Conservation (phyloP, 306 rosid species). For the Quercus suber region DNA sequence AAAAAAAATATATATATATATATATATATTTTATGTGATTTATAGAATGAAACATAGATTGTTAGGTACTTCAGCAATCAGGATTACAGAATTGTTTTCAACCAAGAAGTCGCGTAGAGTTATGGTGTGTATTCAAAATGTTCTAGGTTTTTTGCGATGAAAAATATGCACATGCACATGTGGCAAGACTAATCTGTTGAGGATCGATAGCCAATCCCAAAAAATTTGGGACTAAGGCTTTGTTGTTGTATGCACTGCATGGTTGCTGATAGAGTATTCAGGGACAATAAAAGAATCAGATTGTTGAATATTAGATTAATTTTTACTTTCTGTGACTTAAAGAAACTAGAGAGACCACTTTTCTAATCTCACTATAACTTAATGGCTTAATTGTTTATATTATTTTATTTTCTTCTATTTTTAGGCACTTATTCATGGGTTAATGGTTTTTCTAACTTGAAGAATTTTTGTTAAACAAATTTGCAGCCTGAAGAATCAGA, state of each 20-base stretch:
- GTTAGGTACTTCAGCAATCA: not conserved
- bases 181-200: too few species aligned
- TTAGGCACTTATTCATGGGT: not conserved
- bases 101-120: not conserved
- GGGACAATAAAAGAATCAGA: not conserved
- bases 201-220: too few species aligned
- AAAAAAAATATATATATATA: too few species aligned
- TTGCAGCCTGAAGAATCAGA: slow-evolving; percentile 77
- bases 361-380: not conserved
- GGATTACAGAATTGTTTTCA: not conserved
- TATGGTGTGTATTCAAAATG: not conserved
- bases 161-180: not conserved
- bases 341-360: not conserved
- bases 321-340: not conserved
- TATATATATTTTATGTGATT: not conserved
- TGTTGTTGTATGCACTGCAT: not conserved
- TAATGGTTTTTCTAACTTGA: slow-evolving; percentile 9
- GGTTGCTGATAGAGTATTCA: not conserved
- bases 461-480: slow-evolving; percentile 25
- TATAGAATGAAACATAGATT: not conserved
- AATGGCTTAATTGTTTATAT: not conserved
- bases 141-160: not conserved
- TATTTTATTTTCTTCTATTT: not conserved
- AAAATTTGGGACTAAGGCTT: too few species aligned
- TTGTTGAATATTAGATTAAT: not conserved